Evolutionary conservation across 495 filamentous ascomycete species (phyloP).

Genomic region (Penicillium bovifimosum): DNA sequence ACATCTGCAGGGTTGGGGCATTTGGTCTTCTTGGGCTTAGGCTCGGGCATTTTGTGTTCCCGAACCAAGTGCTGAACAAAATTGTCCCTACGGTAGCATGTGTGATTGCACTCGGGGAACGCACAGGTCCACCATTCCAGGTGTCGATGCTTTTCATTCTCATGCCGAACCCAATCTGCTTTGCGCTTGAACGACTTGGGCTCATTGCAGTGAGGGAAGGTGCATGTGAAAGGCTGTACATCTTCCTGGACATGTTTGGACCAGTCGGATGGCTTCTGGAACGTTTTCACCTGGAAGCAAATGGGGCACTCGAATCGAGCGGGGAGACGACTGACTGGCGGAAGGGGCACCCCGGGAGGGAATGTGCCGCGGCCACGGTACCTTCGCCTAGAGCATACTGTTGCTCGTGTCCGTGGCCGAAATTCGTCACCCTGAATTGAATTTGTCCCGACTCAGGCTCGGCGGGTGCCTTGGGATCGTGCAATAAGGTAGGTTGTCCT

Average conservation of each 20-base stretch:
- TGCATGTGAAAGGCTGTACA: constrained; percentile 92
- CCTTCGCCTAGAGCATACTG: constrained; percentile 59
- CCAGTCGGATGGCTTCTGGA: constrained; percentile 95
- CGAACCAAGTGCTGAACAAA: constrained; percentile 93
- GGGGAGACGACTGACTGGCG: constrained; percentile 71
- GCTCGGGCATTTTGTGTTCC: constrained; percentile 85
- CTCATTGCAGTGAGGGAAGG: constrained; percentile 76
- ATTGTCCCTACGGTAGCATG: constrained; percentile 89
- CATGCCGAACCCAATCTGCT: constrained; percentile 95
- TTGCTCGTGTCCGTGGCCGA: constrained; percentile 58
- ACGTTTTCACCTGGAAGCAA: constrained; percentile 85
- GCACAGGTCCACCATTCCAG: constrained; percentile 91
- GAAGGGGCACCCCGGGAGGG: constrained; percentile 74
- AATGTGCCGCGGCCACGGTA: constrained; percentile 61
- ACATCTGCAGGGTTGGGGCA: constrained; percentile 10
- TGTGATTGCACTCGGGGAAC: constrained; percentile 72
- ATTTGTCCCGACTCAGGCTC: constrained; percentile 40
- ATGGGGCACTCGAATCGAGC: constrained; percentile 90
- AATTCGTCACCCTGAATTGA: constrained; percentile 45
- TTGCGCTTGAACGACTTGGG: constrained; percentile 96
- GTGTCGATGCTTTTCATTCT: constrained; percentile 89
- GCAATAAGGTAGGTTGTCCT: constrained; percentile 49
- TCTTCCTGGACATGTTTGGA: constrained; percentile 97
- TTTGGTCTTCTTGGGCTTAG: constrained; percentile 49
- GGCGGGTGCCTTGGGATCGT: constrained; percentile 42